Conservation (phyloP, 352 stramenopile species). For the Phytophthora pinifolia region DNA sequence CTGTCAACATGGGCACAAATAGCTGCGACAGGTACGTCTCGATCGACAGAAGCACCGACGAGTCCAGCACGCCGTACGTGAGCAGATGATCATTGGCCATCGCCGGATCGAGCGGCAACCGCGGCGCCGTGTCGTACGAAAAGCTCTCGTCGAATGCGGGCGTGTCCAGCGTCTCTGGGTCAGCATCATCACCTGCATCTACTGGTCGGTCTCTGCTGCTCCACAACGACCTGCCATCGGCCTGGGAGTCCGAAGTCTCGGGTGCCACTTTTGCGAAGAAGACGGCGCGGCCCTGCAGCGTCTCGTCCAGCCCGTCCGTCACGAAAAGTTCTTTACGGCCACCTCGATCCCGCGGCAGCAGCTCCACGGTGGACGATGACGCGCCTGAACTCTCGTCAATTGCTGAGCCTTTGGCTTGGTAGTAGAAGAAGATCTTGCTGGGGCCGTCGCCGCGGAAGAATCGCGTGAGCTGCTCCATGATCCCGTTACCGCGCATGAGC, state of each 20-base stretch:
- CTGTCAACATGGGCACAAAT: constrained; percentile 58
- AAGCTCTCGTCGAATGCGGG: constrained; percentile 4
- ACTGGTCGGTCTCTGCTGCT: background rate
- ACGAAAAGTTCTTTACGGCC: constrained; percentile 74
- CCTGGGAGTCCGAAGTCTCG: constrained; percentile 4
- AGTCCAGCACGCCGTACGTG: constrained; percentile 69
- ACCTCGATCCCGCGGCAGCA: constrained; percentile 5
- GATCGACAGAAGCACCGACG: constrained; percentile 67
- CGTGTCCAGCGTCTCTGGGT: constrained; percentile 27
- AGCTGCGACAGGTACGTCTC: constrained; percentile 75
- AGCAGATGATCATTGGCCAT: constrained; percentile 73
- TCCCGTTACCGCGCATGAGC: constrained; percentile 74
- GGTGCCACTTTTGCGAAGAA: constrained; percentile 75
- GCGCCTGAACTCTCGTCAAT: background rate
- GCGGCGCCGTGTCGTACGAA: constrained; percentile 19
- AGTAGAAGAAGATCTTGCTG: constrained; percentile 82
- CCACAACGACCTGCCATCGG: background rate
- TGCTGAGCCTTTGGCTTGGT: constrained; percentile 40
- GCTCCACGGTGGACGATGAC: constrained; percentile 16
- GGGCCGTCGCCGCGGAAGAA: constrained; percentile 77
- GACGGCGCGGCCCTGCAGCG: constrained; percentile 61
- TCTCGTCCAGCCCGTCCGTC: constrained; percentile 74
- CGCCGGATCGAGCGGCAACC: constrained; percentile 47
- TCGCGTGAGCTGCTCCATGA: constrained; percentile 70
- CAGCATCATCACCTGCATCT: constrained; percentile 3